A percentile compares a stretch with the other conserved stretches of the same genome.
phyloP scores from a whole-genome alignment of 768 basidiomycete species.

The Clavaria fumosa region DNA sequence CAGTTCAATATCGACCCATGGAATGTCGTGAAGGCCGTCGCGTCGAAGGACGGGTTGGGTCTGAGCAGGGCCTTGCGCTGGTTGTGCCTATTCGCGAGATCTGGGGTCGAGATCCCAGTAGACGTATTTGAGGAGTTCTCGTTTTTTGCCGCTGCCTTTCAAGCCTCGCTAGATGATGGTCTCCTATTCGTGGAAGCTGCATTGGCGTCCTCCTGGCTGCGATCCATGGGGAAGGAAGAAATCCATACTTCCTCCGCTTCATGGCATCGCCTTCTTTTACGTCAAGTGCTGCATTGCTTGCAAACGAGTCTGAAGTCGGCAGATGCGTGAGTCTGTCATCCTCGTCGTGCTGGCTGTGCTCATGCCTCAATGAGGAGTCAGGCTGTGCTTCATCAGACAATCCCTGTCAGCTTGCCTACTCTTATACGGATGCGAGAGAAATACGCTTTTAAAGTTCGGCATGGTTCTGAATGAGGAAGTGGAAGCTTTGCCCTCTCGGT shows the following conservation, averaged over 20 bases:
- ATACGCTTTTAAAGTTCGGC: slow-evolving; percentile 26
- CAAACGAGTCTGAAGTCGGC: slow-evolving; percentile 15
- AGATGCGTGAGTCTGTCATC: slow-evolving; percentile 24
- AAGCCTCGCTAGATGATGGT: slow-evolving; percentile 28
- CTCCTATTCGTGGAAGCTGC: slow-evolving; percentile 37
- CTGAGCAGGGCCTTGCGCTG: slow-evolving; percentile 37
- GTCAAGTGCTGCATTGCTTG: slow-evolving; percentile 25
- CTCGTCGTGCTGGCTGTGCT: slow-evolving; percentile 1
- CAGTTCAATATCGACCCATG: slow-evolving; percentile 37
- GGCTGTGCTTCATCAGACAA: slow-evolving; percentile 40
- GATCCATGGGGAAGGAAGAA: slow-evolving; percentile 41
- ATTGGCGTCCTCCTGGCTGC: slow-evolving; percentile 45
- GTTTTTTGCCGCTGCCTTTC: slow-evolving; percentile 22
- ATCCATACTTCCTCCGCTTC: slow-evolving; percentile 34
- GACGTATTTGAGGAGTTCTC: slow-evolving; percentile 34
- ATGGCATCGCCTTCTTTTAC: slow-evolving; percentile 30
- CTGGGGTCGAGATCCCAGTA: slow-evolving; percentile 49
- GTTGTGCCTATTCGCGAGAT: slow-evolving; percentile 44
- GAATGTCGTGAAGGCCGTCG: slow-evolving; percentile 30
- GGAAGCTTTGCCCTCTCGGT: slow-evolving; percentile 42
- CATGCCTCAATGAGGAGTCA: too few relatives aligned
- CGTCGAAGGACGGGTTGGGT: slow-evolving; percentile 26
- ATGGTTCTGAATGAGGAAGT: slow-evolving; percentile 36
- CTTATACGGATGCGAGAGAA: slow-evolving; percentile 50
- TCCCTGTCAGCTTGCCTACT: slow-evolving; percentile 46